Base-by-base conservation (phyloP, 1,139 yeast genomes). In the Yamadazyma pseudoaaseri region DNA sequence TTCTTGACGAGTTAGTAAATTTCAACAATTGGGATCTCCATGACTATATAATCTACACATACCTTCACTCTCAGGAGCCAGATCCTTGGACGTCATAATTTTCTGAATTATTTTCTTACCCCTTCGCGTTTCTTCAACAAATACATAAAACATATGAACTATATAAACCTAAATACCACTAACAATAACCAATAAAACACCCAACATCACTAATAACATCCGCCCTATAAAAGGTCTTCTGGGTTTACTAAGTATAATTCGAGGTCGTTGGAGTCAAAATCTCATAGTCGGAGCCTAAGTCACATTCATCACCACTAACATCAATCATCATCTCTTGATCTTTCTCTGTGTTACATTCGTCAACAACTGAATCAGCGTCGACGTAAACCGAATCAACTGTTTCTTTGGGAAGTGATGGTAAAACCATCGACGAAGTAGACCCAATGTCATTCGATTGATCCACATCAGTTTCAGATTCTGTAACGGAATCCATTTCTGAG, bases 51-150 rank as follows among this genome's bases (percentile, higher is more conserved):
- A 7, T 18, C 21, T 24, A 14, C 11, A 59, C 72, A 38, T 62
- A 62, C 72, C 70, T 54, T 66, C 72, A 38, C 67, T 64, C 30
- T 66, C 73, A 4, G 70, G 65, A 4, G 64, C 60, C 26, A 52
- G 48, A 26, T 65, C 70, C 37, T 62, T 65, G 7, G 46, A 27
- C 13, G 43, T 39, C 42, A 39, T 22, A n/a, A 7, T 41, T 16
- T 16, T 29, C 16, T 11, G 23, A 10, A 22, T 14, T 21, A 5
- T n/a, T 4, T 10, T 9, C 14, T 20, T 28, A 15, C n/a, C 20
- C 12, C 12, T 28, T 28, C 31, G 31, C 31, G 26, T 28, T 28
- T 28, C n/a, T 18, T 18, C n/a, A n/a, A n/a, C n/a, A n/a, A n/a
- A n/a, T n/a, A n/a, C n/a, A n/a, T n/a, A n/a, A n/a, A n/a, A n/a